Base-by-base conservation (phyloP, 2,329 filamentous ascomycete genomes). In the Monilinia aucupariae region DNA sequence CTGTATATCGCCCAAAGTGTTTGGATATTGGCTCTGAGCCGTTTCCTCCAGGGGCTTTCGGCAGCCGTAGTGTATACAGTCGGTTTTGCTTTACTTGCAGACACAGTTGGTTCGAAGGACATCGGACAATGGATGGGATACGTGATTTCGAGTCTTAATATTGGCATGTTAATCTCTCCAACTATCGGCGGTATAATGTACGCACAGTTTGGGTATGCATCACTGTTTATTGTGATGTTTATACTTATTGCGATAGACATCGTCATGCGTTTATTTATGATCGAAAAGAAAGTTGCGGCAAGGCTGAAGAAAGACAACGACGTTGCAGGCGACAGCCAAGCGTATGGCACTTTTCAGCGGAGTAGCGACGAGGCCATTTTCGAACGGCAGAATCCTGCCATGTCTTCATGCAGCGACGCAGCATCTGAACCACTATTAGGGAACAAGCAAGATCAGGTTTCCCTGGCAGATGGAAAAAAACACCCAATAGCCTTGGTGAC, bases 51-150 rank as follows among this genome's bases (percentile, higher is more conserved):
- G 43, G 65, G 65, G 12, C 43, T 65, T 5, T 86, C 84, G 22
- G 87, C 87, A 2, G 85, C 86, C 2, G 81, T 90, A 1, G 87
- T 91, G 12, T 91, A 88, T 86, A 85, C 85, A 0, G 85, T 89
- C 0, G 88, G 88, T 0, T 78, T 89, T 34, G 88, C 88, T 0
- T 75, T 91, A 37, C 71, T 91, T 17, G 85, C 85, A 2, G 88
- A 91, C 69, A 90, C 87, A 0, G 83, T 90, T 49, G 83, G 81
- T 69, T 86, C 7, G 1, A 76, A 81, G 56, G 81, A 83, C 55
- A 71, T 87, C 32, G 85, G 84, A 3, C 84, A 84, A 72, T 81
- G 80, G 0, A 81, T 87, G 69, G 85, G 85, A n/a, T 80, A 81
- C 74, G 80, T 84, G 9, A 83, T 83, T 70, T 81, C 80, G 62